Base-by-base conservation (phyloP, 2,329 filamentous ascomycete genomes). In the Acrodontium crateriforme region DNA sequence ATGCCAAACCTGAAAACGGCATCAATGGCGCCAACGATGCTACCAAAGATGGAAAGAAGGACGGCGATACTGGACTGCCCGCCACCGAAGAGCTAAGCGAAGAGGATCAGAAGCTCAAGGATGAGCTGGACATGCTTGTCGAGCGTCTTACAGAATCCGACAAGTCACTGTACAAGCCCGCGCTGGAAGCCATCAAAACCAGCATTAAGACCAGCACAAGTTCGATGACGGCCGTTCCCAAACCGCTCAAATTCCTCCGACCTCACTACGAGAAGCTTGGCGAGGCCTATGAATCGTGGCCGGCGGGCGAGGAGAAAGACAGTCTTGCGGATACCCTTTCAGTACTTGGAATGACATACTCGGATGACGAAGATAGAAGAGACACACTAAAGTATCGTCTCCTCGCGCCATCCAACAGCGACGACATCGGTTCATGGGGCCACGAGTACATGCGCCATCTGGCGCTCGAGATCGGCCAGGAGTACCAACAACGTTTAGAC, bases 151-250 rank as follows among this genome's bases (percentile, higher is more conserved):
- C 80, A 56, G 89, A 95, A 63, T 69, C 78, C 41, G 80, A 95
- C 60, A 68, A 70, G 41, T 75, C 74, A 34, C 78, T 95, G 44
- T 94, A 95, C 65, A 87, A 85, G 56, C 73, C 85, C 34, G 80
- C 89, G 30, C 67, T 98, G 43, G 85, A 95, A 58, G 79, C 84
- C 43, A 94, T 98, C 74, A 95, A 94, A 66, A 83, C 77, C 49
- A 91, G 83, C 53, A 98, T 98, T 67, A 95, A 94, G 67, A 98
- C 89, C 31, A 93, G 89, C 35, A 98, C 89, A 42, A 95, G 85
- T 34, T 98, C 91, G 24, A 98, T 98, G 89, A 98, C 89, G 26
- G 89, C 89, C 35, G 89, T 98, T 37, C 89, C 91, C 14, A 98
- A 98, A 62, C 89, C 89, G 18, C 70, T 98, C 47, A 98, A 98